These are phyloP conservation scores for Leccinum ochraceum DNA, from an alignment of 768 basidiomycete species.

Conservation along the genomic window DNA sequence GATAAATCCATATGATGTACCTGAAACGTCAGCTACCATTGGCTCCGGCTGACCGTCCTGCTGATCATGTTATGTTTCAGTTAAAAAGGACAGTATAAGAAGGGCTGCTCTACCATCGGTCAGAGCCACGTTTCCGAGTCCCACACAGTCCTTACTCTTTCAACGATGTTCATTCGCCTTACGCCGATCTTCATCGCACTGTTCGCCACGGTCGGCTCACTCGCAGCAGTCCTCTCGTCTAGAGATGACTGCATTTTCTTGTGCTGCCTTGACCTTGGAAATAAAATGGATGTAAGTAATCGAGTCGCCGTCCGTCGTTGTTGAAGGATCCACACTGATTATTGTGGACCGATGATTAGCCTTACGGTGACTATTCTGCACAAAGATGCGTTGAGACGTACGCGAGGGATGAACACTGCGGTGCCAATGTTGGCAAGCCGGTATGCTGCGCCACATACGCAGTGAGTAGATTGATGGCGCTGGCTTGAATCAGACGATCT, in stretches of 20 bases:
- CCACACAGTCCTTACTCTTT: background rate
- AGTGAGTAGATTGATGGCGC: background rate
- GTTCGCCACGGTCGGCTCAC: background rate
- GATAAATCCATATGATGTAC: too few relatives aligned
- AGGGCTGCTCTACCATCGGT: too few relatives aligned
- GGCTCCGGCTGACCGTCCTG: too few relatives aligned
- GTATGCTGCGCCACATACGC: too few relatives aligned
- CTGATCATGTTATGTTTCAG: too few relatives aligned
- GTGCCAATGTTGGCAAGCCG: too few relatives aligned
- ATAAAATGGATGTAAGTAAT: background rate
- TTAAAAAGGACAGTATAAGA: too few relatives aligned
- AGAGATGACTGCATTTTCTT: background rate
- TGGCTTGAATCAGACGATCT: too few relatives aligned
- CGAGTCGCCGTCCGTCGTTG: background rate
- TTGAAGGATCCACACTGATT: background rate
- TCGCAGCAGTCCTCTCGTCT: background rate
- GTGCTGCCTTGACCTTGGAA: background rate
- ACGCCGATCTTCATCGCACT: background rate
- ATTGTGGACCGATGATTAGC: background rate
- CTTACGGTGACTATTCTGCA: fast-evolving
- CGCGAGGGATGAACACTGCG: too few relatives aligned
- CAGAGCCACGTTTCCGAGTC: too few relatives aligned
- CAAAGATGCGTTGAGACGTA: too few relatives aligned
- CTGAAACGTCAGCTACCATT: too few relatives aligned
- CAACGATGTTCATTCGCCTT: background rate